These are phyloP conservation scores for Gonium pectorale DNA, from an alignment of 139 green algal genomes.

Conservation along the genomic window DNA sequence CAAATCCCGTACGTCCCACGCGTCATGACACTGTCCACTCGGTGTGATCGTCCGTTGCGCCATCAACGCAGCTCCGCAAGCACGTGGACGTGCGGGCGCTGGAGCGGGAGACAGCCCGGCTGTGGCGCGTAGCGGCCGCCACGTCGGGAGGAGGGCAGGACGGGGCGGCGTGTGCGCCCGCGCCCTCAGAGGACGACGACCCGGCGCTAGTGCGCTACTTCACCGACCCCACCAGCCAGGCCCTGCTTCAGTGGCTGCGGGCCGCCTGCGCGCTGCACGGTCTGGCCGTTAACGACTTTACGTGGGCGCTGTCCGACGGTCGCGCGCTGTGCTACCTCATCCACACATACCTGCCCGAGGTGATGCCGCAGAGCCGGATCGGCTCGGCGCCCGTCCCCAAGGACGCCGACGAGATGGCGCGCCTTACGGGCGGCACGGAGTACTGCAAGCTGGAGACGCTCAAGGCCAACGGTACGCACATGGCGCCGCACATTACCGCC, in stretches of 20 bases:
- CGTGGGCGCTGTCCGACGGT: conserved; percentile 78
- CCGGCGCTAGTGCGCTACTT: conserved; percentile 46
- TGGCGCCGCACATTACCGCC: too few species aligned
- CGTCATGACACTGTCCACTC: too few species aligned
- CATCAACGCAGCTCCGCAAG: conserved; percentile 33
- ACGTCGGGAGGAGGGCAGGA: too few species aligned
- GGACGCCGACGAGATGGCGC: conserved; percentile 48
- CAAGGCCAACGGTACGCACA: conserved; percentile 47
- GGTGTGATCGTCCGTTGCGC: too few species aligned
- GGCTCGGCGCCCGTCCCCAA: conserved; percentile 47
- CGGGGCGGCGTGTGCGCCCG: not conserved
- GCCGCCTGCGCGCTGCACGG: conserved; percentile 70
- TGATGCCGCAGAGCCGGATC: conserved; percentile 53
- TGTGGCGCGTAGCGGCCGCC: conserved; percentile 22
- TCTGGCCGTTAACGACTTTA: conserved; percentile 72
- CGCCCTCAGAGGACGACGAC: not conserved
- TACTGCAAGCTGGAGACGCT: conserved; percentile 60
- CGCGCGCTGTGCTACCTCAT: conserved; percentile 82
- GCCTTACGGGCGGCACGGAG: conserved; percentile 55
- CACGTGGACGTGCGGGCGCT: conserved; percentile 41
- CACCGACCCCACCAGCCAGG: conserved; percentile 45
- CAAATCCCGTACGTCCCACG: too few species aligned
- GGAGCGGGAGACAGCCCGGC: conserved; percentile 32
- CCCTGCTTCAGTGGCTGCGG: conserved; percentile 82
- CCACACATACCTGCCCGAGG: conserved; percentile 75